Base-by-base conservation (phyloP, 2,329 filamentous ascomycete species). In the Endocalyx cinctus region DNA sequence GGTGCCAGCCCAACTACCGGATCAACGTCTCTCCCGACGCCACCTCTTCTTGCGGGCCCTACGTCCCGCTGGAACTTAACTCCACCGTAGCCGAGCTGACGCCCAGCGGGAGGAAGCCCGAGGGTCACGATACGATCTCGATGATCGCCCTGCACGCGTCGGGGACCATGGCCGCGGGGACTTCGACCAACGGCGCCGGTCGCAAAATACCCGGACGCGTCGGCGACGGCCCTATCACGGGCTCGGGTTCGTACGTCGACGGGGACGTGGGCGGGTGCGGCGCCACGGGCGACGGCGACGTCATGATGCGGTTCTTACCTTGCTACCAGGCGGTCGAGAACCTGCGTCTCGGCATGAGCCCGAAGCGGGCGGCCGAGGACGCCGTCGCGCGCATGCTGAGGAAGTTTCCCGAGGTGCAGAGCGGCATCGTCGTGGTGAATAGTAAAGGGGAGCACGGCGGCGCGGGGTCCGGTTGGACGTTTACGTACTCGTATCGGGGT, bases 271-370 rank as follows among this genome's bases (percentile, higher is more conserved):
- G 72, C 2, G 72, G 67, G 0, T 77, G 72, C 42, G 72, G 72
- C 6, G 70, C 72, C 2, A 76, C 72, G 1, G 72, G 72, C 2
- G 72, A 77, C 34, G 72, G 72, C 1, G 72, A 77, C 45, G 52
- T 75, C 38, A 74, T 76, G 70, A 71, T 74, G 65, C 62, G 71
- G 4, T 74, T 75, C 41, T 48, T 76, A 16, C 72, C 72, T 0
- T 77, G 72, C 46, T 76, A 76, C 43, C 72, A 76, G 45, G 72
- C 72, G 2, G 65, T 77, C 1, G 72, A 77, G 55, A 74, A 58
- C 37, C 38, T 77, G 49, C 58, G 72, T 10, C 52, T 47, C 2
- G 72, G 72, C 2, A 64, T 75, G 63, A 51, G 51, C 0, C 69
- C 72, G 0, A 55, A 47, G 5, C 58, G 64, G 19, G 72, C 72